Percentiles rank a stretch among this genome's conserved stretches.
Conservation (phyloP, 1,284 basidiomycete genomes). For the Ganoderma meredithae region DNA sequence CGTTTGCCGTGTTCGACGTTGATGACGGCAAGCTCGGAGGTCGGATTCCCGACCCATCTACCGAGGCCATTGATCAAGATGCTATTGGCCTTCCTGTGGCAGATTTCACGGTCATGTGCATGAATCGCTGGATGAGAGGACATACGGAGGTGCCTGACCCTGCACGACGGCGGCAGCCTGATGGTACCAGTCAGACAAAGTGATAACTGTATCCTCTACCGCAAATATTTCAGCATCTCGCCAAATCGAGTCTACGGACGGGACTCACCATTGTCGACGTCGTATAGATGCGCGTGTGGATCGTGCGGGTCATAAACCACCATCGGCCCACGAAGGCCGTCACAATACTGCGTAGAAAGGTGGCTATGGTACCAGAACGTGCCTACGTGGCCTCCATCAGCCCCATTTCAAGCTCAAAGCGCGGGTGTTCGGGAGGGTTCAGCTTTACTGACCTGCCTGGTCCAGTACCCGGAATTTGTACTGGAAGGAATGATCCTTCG, state of each 20-base stretch:
- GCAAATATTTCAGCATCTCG: not conserved
- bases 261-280: conserved; percentile 49
- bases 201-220: conserved; percentile 35
- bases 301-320: conserved; percentile 52
- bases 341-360: conserved; percentile 43
- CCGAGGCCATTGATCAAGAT: conserved; percentile 62
- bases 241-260: too few relatives aligned
- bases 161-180: conserved; percentile 11
- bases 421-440: not conserved
- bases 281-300: conserved; percentile 47
- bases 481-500: conserved; percentile 49
- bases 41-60: conserved; percentile 35
- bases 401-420: not conserved
- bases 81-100: conserved; percentile 29
- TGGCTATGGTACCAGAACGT: conserved; percentile 38
- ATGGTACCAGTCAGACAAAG: conserved; percentile 38
- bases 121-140: not conserved
- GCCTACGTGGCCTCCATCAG: conserved; percentile 17
- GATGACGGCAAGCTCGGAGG: conserved; percentile 42
- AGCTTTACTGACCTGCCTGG: too few relatives aligned
- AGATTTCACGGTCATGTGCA: not conserved
- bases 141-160: not conserved
- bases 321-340: conserved; percentile 45
- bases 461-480: conserved; percentile 43
- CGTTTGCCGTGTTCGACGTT: conserved; percentile 44